phyloP scores from a whole-genome alignment of 805 yeast genomes.

The Sungouiozyma ichnusensis region DNA sequence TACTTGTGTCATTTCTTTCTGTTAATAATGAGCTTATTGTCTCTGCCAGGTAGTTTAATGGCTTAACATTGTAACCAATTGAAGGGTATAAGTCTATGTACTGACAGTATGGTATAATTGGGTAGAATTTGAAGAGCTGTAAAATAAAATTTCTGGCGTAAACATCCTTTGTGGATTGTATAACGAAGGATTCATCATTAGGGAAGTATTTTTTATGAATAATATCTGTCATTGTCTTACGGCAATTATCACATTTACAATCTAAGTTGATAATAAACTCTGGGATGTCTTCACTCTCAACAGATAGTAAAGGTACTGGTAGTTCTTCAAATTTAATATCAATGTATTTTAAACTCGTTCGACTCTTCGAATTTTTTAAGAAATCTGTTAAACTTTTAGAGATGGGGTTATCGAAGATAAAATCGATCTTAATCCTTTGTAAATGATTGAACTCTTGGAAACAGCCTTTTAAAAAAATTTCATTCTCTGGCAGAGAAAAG shows the following conservation, averaged over 20 bases:
- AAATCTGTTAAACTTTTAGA: conserved; percentile 12
- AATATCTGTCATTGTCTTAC: conserved; percentile 18
- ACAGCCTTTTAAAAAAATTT: conserved; percentile 18
- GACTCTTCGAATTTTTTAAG: conserved; percentile 17
- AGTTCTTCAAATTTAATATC: conserved; percentile 24
- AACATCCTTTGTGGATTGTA: conserved; percentile 15
- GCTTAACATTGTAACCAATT: conserved; percentile 27
- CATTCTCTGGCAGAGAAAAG: conserved; percentile 24
- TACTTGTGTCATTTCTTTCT: conserved; percentile 5
- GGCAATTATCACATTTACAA: conserved; percentile 23
- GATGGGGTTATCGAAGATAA: conserved; percentile 20
- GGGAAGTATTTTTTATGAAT: conserved; percentile 26
- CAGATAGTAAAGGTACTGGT: conserved; percentile 14
- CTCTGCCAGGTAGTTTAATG: conserved; percentile 17
- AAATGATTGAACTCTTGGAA: conserved; percentile 17
- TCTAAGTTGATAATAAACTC: conserved; percentile 11
- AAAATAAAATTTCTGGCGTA: conserved; percentile 22
- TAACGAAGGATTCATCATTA: conserved; percentile 13
- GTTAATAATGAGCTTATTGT: conserved; percentile 18
- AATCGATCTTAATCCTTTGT: conserved; percentile 29
- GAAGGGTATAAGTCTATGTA: conserved; percentile 29
- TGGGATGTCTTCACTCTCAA: conserved; percentile 15
- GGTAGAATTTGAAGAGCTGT: conserved; percentile 23
- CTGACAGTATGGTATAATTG: conserved; percentile 30
- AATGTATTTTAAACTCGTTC: conserved; percentile 21